Base-by-base conservation (phyloP, 2,329 filamentous ascomycete genomes). In the Aspergillus sp. region DNA sequence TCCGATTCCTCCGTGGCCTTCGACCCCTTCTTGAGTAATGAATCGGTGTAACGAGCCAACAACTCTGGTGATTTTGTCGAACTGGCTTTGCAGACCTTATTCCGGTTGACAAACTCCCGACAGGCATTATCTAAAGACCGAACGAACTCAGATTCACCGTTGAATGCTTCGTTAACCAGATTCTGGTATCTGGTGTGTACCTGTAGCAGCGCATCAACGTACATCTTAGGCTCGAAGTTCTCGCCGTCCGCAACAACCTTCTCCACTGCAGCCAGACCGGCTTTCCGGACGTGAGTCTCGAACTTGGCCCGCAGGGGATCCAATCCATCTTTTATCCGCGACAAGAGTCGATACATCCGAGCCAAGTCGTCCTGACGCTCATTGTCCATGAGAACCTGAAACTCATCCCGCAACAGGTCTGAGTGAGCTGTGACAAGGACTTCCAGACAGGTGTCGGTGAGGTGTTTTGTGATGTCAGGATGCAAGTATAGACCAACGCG, bases 81-180 rank as follows among this genome's bases (percentile, higher is more conserved):
- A 39, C 88, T 90, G 3, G 87, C 84, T 64, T 91, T 94, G 81
- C 93, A 98, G 45, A 97, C 86, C 60, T 91, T 88, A 68, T 98
- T 98, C 52, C 93, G 83, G 72, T 98, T 98, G 67, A 98, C 93
- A 63, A 97, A 98, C 65, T 98, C 93, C 55, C 90, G 83, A 73
- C 93, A 98, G 15, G 93, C 93, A 65, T 97, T 98, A 62, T 98
- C 93, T 23, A 98, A 76, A 3, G 91, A 95, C 46, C 93, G 81
- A 3, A 95, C 95, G 62, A 98, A 98, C 64, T 98, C 93, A 0
- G 93, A 90, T 68, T 98, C 93, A 53, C 94, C 90, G 52, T 85
- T 87, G 71, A 98, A 98, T 1, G 93, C 91, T 43, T 85, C 82
- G 72, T 94, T 90, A 25, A 98, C 93, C 45, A 98, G 78, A 33